Evolutionary conservation across 148 eudicot genomes (phyloP), one percentile per base, ranked within the genome.

Genomic region (Spergularia bocconei): DNA sequence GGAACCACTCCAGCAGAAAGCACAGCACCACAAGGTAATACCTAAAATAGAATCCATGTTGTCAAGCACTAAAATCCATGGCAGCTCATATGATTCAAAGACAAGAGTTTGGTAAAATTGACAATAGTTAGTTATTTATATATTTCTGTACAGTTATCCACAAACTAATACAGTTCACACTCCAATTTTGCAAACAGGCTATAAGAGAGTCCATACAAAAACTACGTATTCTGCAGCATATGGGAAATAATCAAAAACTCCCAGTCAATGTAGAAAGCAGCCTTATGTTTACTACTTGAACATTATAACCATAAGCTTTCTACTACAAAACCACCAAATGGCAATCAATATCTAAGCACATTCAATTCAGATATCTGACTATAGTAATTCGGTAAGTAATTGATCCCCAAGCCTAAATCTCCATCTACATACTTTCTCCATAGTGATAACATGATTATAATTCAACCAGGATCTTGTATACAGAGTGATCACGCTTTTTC

Each of bases 1-100:
- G 86, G 82, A 61, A 39, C 57, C 74, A 78, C 70, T 41, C 92
- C 91, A 67, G 92, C 92, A 69, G 73, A 70, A 50, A 88, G 60
- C 13, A 68, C 5, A 74, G 38, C 67, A 19, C 70, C 77, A 29
- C 72, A 39, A 69, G 89, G 94, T 52, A 86, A 82, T 33, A 77
- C 85, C 97, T 92, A 87, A 25, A 71, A 56, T 36, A 44, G 19
- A 76, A 65, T 41, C 23, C 77, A 64, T 36, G 25, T 61, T 19
- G 54, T 51, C 62, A 60, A 65, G 19, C 29, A 23, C 1, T 15
- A 69, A 25, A 41, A 41, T 41, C 44, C 44, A 41, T 41, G 44
- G 2, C 6, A 41, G 44, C 44, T 41, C 8, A 5, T 4, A 41
- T 7, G 6, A 41, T 23, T 4, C 44, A 41, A 41, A 41, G 48